phyloP scores from a whole-genome alignment of 129 eudicot genomes.

The Lonicera japonica region DNA sequence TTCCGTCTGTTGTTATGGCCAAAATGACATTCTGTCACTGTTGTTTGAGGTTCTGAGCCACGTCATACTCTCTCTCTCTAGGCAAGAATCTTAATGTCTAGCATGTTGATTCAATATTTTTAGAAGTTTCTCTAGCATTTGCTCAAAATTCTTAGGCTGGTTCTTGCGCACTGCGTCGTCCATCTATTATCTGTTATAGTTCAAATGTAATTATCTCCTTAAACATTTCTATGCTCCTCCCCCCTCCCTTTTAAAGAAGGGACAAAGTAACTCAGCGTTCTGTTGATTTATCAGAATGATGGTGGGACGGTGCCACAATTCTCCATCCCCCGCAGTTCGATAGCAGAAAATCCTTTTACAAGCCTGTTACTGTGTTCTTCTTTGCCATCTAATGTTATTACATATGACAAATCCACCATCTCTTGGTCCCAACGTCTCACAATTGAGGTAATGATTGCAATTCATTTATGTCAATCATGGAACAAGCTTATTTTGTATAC shows the following conservation, averaged over 20 bases:
- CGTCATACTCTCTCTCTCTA: neutral
- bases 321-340: conserved; percentile 62
- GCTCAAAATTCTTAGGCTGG: neutral
- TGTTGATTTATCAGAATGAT: conserved; percentile 42
- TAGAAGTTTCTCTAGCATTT: too few species aligned
- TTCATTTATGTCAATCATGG: neutral
- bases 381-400: conserved; percentile 25
- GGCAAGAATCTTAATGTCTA: too few species aligned
- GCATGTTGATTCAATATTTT: too few species aligned
- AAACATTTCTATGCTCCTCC: conserved; percentile 2
- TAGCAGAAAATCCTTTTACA: conserved; percentile 78
- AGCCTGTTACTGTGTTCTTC: conserved; percentile 73
- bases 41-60: neutral
- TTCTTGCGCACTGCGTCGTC: conserved; percentile 3
- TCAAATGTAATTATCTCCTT: neutral
- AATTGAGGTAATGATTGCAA: conserved; percentile 54
- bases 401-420: conserved; percentile 26
- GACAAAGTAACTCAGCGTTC: conserved; percentile 9
- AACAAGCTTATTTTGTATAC: neutral
- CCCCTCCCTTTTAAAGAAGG: too few species aligned
- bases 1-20: neutral
- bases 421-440: conserved; percentile 69
- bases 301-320: conserved; percentile 44
- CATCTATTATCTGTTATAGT: conserved; percentile 3
- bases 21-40: neutral